phyloP scores from a whole-genome alignment of 768 basidiomycete species.

The Kwoniella sp. region DNA sequence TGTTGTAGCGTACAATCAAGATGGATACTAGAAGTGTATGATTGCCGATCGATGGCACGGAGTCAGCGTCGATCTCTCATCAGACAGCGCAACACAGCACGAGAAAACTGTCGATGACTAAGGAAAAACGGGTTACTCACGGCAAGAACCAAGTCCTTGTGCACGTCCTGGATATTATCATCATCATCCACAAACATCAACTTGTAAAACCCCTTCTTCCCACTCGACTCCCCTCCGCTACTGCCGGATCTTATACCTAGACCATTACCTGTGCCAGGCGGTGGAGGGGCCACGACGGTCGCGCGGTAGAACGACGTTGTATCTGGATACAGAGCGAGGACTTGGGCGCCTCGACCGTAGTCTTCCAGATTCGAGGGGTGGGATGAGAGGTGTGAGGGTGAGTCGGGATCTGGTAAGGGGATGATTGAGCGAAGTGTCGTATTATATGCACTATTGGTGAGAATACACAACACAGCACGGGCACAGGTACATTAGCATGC shows the following conservation, averaged over 20 bases:
- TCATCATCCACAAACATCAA: conserved; percentile 54
- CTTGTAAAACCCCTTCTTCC: conserved; percentile 39
- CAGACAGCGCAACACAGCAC: too few species aligned
- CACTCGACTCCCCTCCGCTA: conserved; percentile 21
- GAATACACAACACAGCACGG: background rate
- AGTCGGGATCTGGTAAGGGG: conserved; percentile 56
- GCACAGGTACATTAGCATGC: too few species aligned
- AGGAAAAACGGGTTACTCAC: too few species aligned
- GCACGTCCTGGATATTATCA: conserved; percentile 35
- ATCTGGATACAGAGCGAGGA: conserved; percentile 58
- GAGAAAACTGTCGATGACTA: too few species aligned
- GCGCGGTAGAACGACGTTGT: conserved; percentile 59
- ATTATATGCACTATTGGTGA: conserved; percentile 20
- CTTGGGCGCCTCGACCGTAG: conserved; percentile 46
- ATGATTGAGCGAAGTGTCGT: conserved; percentile 57
- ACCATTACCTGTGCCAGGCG: conserved; percentile 35
- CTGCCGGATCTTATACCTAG: conserved; percentile 24
- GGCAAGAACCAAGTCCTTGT: conserved; percentile 42
- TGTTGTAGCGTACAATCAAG: too few species aligned
- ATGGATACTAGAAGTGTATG: background rate
- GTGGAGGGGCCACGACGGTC: conserved; percentile 45
- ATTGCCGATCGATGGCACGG: too few species aligned
- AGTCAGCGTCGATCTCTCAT: too few species aligned
- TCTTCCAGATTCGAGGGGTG: conserved; percentile 54
- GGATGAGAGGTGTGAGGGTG: conserved; percentile 39